Evolutionary conservation across 1,139 yeast genomes (phyloP), one percentile per base, ranked within the genome.

Genomic region (Nakaseomyces uthaithaninus): DNA sequence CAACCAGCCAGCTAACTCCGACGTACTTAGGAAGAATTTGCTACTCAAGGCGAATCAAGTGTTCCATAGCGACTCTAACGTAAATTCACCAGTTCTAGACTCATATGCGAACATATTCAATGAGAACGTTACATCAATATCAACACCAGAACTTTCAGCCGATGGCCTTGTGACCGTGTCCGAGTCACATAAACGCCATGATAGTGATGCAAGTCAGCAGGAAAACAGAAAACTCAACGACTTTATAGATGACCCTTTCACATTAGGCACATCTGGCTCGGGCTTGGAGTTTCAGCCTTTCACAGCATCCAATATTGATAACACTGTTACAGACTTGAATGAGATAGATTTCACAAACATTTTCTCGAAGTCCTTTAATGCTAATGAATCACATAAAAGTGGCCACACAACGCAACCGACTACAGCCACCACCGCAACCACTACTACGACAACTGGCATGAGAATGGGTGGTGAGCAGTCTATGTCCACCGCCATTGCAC

Each of bases 291-390:
- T 31, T 17, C 35, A 31, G 14, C 35, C 35, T n/a, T 31, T 31
- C 17, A 31, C 35, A 2, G 35, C 11, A 4, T 31, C 35, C 9
- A 31, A 31, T 12, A 4, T 14, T 5, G 25, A 14, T 8, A 20
- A 37, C 9, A 26, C 35, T 11, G 22, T 37, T 9, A 37, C 27
- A 18, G 16, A 53, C 41, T 39, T 54, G 20, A 51, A 57, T 41
- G 63, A 59, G 42, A 55, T 60, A 23, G 64, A 60, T 45, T 60
- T 60, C 33, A 60, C 64, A 7, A 54, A 57, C 30, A 45, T 59
- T 11, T 60, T 60, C 43, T 47, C 54, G 10, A 54, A 49, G 26
- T 48, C 55, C 3, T 31, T 40, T 12, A 40, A 30, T 27, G 30
- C n/a, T n/a, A n/a, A n/a, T 23, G 26, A 23, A 23, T 23, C 26